Percentiles rank a stretch among this genome's conserved stretches.
Conservation (phyloP, 2,329 filamentous ascomycete genomes). For the Colletotrichum spinosum region DNA sequence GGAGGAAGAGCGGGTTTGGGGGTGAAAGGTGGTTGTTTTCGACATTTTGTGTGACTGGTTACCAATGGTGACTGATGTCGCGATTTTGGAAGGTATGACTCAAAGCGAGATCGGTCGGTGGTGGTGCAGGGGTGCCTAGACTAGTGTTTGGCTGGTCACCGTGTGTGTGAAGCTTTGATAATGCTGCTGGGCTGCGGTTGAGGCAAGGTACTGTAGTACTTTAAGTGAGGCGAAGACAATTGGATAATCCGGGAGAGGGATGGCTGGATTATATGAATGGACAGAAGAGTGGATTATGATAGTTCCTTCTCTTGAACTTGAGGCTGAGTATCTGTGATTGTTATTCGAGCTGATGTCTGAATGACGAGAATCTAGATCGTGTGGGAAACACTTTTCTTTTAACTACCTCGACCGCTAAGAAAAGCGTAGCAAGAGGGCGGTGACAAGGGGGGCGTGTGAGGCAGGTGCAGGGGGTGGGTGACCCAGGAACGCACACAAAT, state of each 20-base stretch:
- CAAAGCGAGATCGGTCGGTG: constrained; percentile 36
- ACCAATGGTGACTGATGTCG: constrained; percentile 36
- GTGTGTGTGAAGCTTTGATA: constrained; percentile 29
- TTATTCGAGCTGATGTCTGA: constrained; percentile 21
- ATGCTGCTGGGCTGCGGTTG: constrained; percentile 4
- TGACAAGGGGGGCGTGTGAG: constrained; percentile 32
- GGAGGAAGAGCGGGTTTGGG: constrained; percentile 48
- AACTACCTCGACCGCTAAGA: constrained; percentile 33
- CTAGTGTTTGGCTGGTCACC: constrained; percentile 24
- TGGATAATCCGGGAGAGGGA: background rate
- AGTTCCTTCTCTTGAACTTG: constrained; percentile 30
- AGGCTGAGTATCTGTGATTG: constrained; percentile 23
- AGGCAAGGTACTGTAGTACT: constrained; percentile 3
- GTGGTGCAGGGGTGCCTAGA: constrained; percentile 35
- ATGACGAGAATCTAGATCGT: constrained; percentile 13
- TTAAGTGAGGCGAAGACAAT: constrained; percentile 9
- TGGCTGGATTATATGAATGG: constrained; percentile 18
- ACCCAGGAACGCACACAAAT: constrained; percentile 13
- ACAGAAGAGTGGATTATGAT: constrained; percentile 5
- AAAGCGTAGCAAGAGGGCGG: constrained; percentile 32
- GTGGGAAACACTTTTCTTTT: constrained; percentile 37
- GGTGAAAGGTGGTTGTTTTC: constrained; percentile 40
- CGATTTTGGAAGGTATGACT: constrained; percentile 37
- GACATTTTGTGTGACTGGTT: constrained; percentile 47
- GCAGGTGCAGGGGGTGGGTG: constrained; percentile 27